Evolutionary conservation across 805 yeast species (phyloP).

Genomic region (Yarrowia osloensis): DNA sequence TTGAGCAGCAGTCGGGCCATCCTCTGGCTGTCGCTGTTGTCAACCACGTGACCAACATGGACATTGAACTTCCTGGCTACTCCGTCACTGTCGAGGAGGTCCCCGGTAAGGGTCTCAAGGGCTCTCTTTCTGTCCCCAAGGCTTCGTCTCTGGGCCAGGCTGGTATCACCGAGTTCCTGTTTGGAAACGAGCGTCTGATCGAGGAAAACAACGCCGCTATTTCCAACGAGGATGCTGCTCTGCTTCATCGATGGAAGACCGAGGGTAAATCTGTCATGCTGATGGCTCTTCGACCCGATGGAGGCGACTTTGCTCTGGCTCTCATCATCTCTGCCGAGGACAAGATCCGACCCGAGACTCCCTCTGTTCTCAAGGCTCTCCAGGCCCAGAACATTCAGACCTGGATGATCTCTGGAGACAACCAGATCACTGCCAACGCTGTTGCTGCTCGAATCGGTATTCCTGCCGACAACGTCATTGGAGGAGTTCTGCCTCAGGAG

Average conservation of each 20-base stretch:
- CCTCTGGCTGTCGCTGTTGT: conserved; percentile 66
- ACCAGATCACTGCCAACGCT: conserved; percentile 63
- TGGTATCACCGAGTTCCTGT: conserved; percentile 41
- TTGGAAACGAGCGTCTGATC: conserved; percentile 65
- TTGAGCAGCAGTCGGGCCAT: conserved; percentile 67
- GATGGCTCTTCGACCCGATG: conserved; percentile 48
- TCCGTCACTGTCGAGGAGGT: conserved; percentile 49
- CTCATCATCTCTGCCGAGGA: conserved; percentile 63
- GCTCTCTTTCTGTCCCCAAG: conserved; percentile 37
- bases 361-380: conserved; percentile 50
- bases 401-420: conserved; percentile 82
- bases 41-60: conserved; percentile 39
- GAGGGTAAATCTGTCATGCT: conserved; percentile 65
- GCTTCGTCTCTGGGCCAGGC: background rate
- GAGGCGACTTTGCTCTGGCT: conserved; percentile 45
- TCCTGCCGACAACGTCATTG: conserved; percentile 52
- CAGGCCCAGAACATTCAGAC: conserved; percentile 51
- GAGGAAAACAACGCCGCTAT: conserved; percentile 50
- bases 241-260: conserved; percentile 56
- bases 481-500: conserved; percentile 73
- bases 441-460: conserved; percentile 68
- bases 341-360: conserved; percentile 54
- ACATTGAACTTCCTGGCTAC: conserved; percentile 11
- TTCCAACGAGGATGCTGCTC: conserved; percentile 42
- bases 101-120: conserved; percentile 63